Evolutionary conservation across 805 yeast genomes (phyloP), one percentile per base, ranked within the genome.

Genomic region (Myxozyma neotropica): DNA sequence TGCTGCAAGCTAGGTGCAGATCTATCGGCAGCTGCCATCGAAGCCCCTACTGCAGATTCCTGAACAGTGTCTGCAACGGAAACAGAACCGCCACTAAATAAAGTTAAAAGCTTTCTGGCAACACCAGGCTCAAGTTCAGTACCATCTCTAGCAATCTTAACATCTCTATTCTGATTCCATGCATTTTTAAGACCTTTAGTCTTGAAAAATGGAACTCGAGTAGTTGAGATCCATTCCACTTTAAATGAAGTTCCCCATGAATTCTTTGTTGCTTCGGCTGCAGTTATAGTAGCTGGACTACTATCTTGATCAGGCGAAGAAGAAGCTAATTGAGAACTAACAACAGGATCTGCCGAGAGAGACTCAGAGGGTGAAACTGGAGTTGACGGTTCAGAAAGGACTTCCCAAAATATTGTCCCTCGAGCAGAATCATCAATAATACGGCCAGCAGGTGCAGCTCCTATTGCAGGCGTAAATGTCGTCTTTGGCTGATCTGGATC

Each of bases 111-210:
- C 47, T 62, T 55, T 10, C 59, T 48, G 6, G 77, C 79, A 4
- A 73, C 71, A 1, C 42, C 48, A 1, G 77, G 75, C 51, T 74
- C 77, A 33, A 75, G 67, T 61, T 77, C 79, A 1, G 79, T 76
- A 4, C 79, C 79, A 47, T 76, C 80, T 27, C 79, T 69, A 1
- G 79, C 79, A 21, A 77, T 70, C 56, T 75, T 75, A 45, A 76
- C 72, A n/a, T 75, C 77, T 53, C 73, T 71, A 63, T 74, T 71
- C 35, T 68, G 67, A 59, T 76, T 77, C 57, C 71, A 67, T 1
- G 75, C 66, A 63, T 76, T 76, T 21, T 69, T 70, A 29, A 76
- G 61, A 47, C 72, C 71, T 42, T 68, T 63, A 1, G 76, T 72
- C 38, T 66, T 66, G 33, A 62, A 57, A 61, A 75, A 77, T 19